phyloP scores from a whole-genome alignment of 1,284 basidiomycete genomes.

The Boletus semigastroideus region DNA sequence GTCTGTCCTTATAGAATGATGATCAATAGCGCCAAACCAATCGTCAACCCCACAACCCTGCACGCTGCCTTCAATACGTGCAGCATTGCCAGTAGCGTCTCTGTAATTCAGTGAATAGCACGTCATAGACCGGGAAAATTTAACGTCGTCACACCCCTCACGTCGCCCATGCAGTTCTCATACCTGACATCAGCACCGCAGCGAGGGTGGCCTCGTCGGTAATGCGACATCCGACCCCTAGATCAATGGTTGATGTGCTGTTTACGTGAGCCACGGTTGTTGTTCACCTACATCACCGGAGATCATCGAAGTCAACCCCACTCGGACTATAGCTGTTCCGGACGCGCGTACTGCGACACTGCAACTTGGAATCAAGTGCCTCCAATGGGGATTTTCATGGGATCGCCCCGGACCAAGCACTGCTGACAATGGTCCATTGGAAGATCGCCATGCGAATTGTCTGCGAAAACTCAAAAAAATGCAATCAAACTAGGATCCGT shows the following conservation, averaged over 20 bases:
- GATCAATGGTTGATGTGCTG: neutral
- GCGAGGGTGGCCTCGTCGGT: neutral
- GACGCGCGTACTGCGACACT: too few relatives aligned
- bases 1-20: neutral
- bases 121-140: neutral
- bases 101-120: neutral
- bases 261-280: neutral
- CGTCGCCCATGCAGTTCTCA: neutral
- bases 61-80: slow-evolving; percentile 17
- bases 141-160: neutral
- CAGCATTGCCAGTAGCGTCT: slow-evolving; percentile 4
- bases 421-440: neutral
- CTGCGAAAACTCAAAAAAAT: neutral
- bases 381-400: neutral
- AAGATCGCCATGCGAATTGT: neutral
- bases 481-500: neutral
- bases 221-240: neutral
- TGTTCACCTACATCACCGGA: slow-evolving; percentile 1
- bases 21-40: slow-evolving; percentile 2
- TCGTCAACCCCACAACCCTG: slow-evolving; percentile 6
- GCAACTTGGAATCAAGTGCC: too few relatives aligned
- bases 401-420: neutral
- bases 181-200: neutral
- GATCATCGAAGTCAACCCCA: neutral
- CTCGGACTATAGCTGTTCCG: neutral